A percentile compares a stretch with the other conserved stretches of the same genome.
Conservation (phyloP, 2,329 filamentous ascomycete genomes). For the Aureobasidium vineae region DNA sequence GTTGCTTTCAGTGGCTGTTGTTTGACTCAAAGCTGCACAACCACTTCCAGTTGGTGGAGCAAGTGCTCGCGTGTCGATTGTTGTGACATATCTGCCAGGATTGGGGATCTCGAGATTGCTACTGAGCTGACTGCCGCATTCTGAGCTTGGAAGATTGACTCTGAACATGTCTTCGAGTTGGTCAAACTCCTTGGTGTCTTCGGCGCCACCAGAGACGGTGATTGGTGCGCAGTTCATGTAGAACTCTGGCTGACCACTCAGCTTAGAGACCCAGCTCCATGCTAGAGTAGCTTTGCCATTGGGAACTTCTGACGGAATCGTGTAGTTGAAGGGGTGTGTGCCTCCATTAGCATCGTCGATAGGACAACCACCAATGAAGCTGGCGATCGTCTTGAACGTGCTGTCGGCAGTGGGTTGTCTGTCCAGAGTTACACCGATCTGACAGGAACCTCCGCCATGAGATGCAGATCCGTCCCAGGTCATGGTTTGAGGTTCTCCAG, state of each 20-base stretch:
- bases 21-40: conserved; percentile 30
- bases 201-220: conserved; percentile 56
- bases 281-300: conserved; percentile 77
- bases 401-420: conserved; percentile 61
- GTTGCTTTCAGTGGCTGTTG: conserved; percentile 26
- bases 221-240: conserved; percentile 95
- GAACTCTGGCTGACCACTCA: conserved; percentile 84
- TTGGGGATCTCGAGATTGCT: conserved; percentile 59
- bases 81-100: conserved; percentile 59
- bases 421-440: conserved; percentile 85
- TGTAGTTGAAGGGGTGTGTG: conserved; percentile 59
- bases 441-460: conserved; percentile 94
- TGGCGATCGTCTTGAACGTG: conserved; percentile 86
- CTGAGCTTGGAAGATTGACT: conserved; percentile 60
- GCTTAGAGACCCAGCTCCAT: conserved; percentile 92
- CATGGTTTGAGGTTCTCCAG: conserved; percentile 43
- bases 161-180: conserved; percentile 72
- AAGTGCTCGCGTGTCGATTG: conserved; percentile 13
- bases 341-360: conserved; percentile 51
- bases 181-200: conserved; percentile 56
- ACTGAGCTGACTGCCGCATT: conserved; percentile 51
- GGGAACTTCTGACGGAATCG: conserved; percentile 67
- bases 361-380: conserved; percentile 83
- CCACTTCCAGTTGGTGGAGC: conserved; percentile 29
- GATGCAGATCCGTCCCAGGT: conserved; percentile 69